Percentiles rank a stretch among this genome's conserved stretches.
These are phyloP conservation scores for Dictyostelium capitatum DNA, from an alignment of 78 protist genomes.

Conservation along the genomic window DNA sequence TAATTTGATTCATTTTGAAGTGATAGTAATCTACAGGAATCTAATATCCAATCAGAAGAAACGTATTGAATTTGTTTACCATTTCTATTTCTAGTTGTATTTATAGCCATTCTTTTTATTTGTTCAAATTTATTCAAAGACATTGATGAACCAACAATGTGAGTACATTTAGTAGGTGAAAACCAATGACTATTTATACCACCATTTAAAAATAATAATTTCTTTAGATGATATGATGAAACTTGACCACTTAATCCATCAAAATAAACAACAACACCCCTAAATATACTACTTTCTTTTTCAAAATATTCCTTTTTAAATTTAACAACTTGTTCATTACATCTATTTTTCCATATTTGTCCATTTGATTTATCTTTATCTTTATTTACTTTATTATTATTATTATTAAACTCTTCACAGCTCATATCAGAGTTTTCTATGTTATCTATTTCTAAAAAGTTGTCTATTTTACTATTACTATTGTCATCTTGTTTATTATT, in stretches of 20 bases:
- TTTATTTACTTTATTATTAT: not conserved
- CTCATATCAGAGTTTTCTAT: not conserved
- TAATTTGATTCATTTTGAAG: constrained; percentile 24
- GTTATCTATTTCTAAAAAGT: not conserved
- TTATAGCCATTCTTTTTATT: not conserved
- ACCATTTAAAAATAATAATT: constrained; percentile 40
- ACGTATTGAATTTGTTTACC: constrained; percentile 9
- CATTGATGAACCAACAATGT: constrained; percentile 37
- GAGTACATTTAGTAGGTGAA: constrained; percentile 15
- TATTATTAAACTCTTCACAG: not conserved
- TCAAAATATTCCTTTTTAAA: constrained; percentile 11
- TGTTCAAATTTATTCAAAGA: constrained; percentile 43
- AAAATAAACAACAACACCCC: constrained; percentile 47
- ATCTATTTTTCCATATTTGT: not conserved
- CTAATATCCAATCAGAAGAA: constrained; percentile 65
- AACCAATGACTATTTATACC: constrained; percentile 46
- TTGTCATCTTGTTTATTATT: not conserved
- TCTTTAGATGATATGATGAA: constrained; percentile 38
- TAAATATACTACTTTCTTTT: not conserved
- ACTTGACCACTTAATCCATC: constrained; percentile 53
- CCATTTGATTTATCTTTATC: not conserved
- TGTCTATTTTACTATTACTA: constrained; percentile 2
- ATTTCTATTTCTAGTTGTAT: not conserved
- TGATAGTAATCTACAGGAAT: not conserved
- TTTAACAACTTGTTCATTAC: not conserved